phyloP scores from a whole-genome alignment of 768 basidiomycete genomes.

The Suillus lakei region DNA sequence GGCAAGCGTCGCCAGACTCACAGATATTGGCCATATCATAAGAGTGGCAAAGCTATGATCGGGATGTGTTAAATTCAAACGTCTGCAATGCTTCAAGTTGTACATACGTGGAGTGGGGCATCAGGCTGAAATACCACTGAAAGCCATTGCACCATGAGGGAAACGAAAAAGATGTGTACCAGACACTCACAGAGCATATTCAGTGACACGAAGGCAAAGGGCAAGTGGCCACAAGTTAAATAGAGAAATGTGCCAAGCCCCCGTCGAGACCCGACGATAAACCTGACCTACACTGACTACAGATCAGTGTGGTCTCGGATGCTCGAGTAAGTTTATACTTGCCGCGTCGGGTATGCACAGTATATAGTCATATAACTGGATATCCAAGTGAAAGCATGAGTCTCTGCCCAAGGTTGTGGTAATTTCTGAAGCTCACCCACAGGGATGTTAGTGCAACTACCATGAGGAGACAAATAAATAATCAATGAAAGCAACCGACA shows the following conservation, averaged over 20 bases:
- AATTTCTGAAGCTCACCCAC: not conserved
- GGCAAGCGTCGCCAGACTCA: not conserved
- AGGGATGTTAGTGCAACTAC: not conserved
- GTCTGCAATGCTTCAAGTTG: not conserved
- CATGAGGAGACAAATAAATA: not conserved
- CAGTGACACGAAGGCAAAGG: not conserved
- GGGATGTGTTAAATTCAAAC: not conserved
- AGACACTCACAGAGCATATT: not conserved
- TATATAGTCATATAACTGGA: not conserved
- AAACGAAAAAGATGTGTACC: not conserved
- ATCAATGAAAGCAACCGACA: not conserved
- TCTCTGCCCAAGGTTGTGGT: not conserved
- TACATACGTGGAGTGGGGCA: not conserved
- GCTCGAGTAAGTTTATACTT: not conserved
- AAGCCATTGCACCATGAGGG: not conserved
- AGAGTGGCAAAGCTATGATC: not conserved
- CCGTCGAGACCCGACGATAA: slow-evolving; percentile 40
- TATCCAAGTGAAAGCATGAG: not conserved
- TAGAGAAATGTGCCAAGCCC: not conserved
- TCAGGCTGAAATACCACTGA: not conserved
- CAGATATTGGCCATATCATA: not conserved
- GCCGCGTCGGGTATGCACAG: not conserved
- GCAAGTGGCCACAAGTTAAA: not conserved
- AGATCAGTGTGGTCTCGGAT: not conserved
- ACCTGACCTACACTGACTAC: slow-evolving; percentile 18